Evolutionary conservation across 306 rosid genomes (phyloP).

Genomic region (Lupinus albus): DNA sequence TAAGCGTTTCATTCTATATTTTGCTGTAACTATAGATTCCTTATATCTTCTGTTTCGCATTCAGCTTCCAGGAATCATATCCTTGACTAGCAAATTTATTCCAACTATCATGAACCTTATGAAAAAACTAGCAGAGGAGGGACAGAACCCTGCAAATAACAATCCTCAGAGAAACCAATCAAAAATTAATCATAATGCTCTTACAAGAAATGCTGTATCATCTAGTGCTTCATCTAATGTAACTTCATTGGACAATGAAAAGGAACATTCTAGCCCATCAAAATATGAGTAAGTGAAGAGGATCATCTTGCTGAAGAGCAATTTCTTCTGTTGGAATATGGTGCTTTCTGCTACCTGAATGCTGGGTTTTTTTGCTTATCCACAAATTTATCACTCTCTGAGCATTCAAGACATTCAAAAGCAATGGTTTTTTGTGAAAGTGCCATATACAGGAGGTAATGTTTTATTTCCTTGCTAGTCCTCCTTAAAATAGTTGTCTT

Average conservation of each 20-base stretch:
- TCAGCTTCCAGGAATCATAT: constrained; percentile 90
- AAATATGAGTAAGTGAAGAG: constrained; percentile 55
- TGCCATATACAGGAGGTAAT: constrained; percentile 50
- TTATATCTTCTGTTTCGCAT: constrained; percentile 26
- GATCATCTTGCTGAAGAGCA: constrained; percentile 9
- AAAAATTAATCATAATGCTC: constrained; percentile 48
- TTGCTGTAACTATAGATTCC: background rate
- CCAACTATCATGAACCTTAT: constrained; percentile 83
- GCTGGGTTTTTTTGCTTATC: constrained; percentile 39
- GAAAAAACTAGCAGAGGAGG: constrained; percentile 83
- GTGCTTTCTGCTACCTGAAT: constrained; percentile 38
- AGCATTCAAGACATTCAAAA: constrained; percentile 48
- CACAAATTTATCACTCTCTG: constrained; percentile 40
- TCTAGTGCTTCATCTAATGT: constrained; percentile 72
- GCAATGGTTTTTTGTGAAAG: constrained; percentile 64
- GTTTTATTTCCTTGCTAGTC: constrained; percentile 43
- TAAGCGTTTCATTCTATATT: background rate
- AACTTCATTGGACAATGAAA: constrained; percentile 49
- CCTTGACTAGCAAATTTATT: constrained; percentile 71
- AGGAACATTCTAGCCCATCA: constrained; percentile 47
- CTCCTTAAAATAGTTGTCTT: constrained; percentile 44
- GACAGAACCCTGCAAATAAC: constrained; percentile 52
- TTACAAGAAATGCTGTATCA: constrained; percentile 42
- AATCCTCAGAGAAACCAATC: constrained; percentile 58
- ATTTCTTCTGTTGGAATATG: constrained; percentile 46